A percentile compares a stretch with the other conserved stretches of the same genome.
These are phyloP conservation scores for Cutaneotrichosporon mucoides DNA, from an alignment of 1,284 basidiomycete genomes.

Conservation along the genomic window DNA sequence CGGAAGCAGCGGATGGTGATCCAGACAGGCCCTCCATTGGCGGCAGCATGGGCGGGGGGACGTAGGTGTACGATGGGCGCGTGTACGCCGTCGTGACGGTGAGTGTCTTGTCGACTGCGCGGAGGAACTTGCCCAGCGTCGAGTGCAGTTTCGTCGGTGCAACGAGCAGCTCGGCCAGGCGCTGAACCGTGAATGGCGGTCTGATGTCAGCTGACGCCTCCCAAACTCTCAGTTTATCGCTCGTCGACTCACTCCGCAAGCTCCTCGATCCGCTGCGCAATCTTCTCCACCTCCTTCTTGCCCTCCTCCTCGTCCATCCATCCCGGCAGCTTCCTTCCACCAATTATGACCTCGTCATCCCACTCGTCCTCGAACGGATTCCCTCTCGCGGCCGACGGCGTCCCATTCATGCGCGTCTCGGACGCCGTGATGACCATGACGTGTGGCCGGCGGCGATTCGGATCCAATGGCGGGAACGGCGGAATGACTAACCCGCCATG, in stretches of 20 bases:
- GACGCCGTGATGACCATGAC: neutral
- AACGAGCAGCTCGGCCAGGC: constrained; percentile 78
- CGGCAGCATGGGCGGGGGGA: constrained; percentile 12
- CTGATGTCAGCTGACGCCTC: constrained; percentile 50
- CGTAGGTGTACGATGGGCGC: constrained; percentile 34
- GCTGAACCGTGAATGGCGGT: constrained; percentile 88
- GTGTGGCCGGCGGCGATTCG: constrained; percentile 54
- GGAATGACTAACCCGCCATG: constrained; percentile 68
- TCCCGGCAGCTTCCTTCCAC: constrained; percentile 55
- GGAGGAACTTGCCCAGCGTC: constrained; percentile 79
- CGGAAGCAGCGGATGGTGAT: neutral
- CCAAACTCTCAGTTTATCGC: too few relatives aligned
- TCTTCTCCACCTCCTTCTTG: constrained; percentile 56
- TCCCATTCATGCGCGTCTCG: constrained; percentile 13
- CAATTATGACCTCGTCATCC: constrained; percentile 47
- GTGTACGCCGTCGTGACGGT: constrained; percentile 68
- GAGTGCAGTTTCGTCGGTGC: constrained; percentile 69
- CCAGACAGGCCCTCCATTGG: neutral
- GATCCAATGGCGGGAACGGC: constrained; percentile 65
- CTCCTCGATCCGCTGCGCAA: constrained; percentile 67
- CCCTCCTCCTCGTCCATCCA: constrained; percentile 59
- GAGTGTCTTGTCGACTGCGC: constrained; percentile 78
- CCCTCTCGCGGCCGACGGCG: neutral
- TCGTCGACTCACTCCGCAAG: constrained; percentile 54
- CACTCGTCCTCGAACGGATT: constrained; percentile 38